Conservation (phyloP, 2,329 filamentous ascomycete species). For the Knufia petricola region DNA sequence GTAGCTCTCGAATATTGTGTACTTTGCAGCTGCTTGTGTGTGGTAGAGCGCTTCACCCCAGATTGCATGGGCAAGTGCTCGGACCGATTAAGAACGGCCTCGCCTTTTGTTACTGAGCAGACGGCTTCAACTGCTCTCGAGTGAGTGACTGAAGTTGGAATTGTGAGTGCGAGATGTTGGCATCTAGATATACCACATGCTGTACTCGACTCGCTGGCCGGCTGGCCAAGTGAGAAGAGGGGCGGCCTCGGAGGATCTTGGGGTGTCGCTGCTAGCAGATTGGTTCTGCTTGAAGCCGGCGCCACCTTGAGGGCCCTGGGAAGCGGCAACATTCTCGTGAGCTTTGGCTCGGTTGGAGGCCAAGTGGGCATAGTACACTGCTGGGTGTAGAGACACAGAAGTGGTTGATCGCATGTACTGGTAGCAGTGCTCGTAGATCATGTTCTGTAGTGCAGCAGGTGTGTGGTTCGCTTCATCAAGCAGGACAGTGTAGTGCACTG, state of each 20-base stretch:
- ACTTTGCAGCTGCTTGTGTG: neutral
- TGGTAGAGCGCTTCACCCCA: neutral
- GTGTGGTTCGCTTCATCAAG: conserved; percentile 64
- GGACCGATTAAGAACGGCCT: conserved; percentile 18
- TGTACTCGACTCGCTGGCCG: conserved; percentile 19
- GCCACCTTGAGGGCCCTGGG: conserved; percentile 33
- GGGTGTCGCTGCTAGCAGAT: conserved; percentile 23
- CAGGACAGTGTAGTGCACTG: conserved; percentile 85
- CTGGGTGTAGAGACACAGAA: conserved; percentile 75
- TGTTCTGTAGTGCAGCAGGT: conserved; percentile 63
- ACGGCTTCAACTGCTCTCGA: conserved; percentile 22
- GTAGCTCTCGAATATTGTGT: neutral
- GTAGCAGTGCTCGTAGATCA: conserved; percentile 93
- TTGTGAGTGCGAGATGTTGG: neutral
- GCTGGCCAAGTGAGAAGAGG: conserved; percentile 29
- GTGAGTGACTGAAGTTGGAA: conserved; percentile 5
- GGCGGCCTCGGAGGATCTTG: conserved; percentile 25
- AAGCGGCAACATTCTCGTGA: conserved; percentile 51
- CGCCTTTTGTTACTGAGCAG: conserved; percentile 23
- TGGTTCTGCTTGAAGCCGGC: conserved; percentile 28
- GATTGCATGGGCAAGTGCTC: neutral
- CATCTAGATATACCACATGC: conserved; percentile 34
- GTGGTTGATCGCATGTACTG: conserved; percentile 88
- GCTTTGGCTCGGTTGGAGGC: conserved; percentile 69
- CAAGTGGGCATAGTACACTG: conserved; percentile 92